Percentiles rank a stretch among this genome's conserved stretches.
Evolutionary conservation across 345 rosid species (phyloP).

Genomic region (Camelina sativa): DNA sequence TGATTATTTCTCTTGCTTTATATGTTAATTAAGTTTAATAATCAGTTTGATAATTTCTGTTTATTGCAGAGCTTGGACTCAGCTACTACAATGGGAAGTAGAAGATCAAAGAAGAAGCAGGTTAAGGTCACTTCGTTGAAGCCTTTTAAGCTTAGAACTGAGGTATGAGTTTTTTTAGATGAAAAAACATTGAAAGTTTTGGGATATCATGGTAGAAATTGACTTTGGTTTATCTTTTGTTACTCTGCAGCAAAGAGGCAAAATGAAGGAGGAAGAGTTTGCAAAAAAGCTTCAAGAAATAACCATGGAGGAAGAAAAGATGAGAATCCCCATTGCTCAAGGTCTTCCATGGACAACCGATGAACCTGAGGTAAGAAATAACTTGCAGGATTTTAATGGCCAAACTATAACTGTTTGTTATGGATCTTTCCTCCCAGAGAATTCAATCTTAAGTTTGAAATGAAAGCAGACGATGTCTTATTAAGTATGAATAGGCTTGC

Average conservation of each 20-base stretch:
- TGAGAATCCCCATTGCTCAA: constrained; percentile 80
- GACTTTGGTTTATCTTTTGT: constrained; percentile 27
- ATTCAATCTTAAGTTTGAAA: neutral
- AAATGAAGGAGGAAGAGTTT: constrained; percentile 79
- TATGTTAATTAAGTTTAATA: constrained; percentile 1
- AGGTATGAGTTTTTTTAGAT: constrained; percentile 51
- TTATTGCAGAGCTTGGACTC: constrained; percentile 75
- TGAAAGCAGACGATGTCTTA: constrained; percentile 41
- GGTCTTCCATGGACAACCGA: constrained; percentile 97
- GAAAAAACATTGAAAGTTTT: neutral
- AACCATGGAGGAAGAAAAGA: constrained; percentile 67
- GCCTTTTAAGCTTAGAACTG: constrained; percentile 91
- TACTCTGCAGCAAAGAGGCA: constrained; percentile 78
- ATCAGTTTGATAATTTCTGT: neutral
- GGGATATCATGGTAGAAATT: neutral
- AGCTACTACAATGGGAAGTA: constrained; percentile 63
- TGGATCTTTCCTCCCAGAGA: constrained; percentile 7
- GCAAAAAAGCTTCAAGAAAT: constrained; percentile 72
- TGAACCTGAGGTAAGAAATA: constrained; percentile 75
- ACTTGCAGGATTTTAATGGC: neutral
- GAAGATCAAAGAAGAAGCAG: constrained; percentile 76
- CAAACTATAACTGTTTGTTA: neutral
- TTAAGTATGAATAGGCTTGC: constrained; percentile 42
- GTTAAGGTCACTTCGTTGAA: constrained; percentile 62
- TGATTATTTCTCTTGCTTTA: neutral